phyloP scores from a whole-genome alignment of 2,329 filamentous ascomycete species.

The Bipolaris sorokiniana region DNA sequence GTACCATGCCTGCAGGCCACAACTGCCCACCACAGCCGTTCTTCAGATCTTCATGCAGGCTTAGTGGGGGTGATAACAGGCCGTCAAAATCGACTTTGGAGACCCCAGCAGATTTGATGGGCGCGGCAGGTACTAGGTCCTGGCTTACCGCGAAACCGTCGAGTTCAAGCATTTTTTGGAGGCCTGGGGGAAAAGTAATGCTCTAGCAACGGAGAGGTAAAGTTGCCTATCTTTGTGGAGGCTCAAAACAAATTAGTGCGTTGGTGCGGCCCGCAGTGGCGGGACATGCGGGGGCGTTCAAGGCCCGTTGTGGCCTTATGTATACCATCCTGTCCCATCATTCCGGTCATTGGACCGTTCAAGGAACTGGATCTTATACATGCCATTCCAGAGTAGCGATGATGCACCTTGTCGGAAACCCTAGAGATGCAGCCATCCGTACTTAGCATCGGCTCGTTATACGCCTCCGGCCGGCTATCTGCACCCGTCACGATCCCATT shows the following conservation, averaged over 20 bases:
- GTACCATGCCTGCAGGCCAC: constrained; percentile 91
- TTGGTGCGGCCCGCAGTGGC: constrained; percentile 3
- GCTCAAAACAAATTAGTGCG: constrained; percentile 11
- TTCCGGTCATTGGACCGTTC: not conserved
- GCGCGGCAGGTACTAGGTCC: constrained; percentile 62
- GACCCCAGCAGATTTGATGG: constrained; percentile 59
- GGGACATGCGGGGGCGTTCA: not conserved
- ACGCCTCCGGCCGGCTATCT: not conserved
- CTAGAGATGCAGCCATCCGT: not conserved
- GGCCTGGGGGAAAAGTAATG: not conserved
- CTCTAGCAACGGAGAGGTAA: not conserved
- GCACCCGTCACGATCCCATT: constrained; percentile 1
- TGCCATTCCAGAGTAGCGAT: not conserved
- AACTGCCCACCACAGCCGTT: constrained; percentile 91
- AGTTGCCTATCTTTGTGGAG: constrained; percentile 9
- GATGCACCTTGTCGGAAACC: not conserved
- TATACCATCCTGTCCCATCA: not conserved
- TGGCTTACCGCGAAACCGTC: constrained; percentile 55
- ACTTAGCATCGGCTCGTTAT: not conserved
- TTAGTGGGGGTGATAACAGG: constrained; percentile 71
- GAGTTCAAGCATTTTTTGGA: constrained; percentile 19
- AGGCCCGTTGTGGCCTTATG: not conserved
- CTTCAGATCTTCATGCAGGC: constrained; percentile 82
- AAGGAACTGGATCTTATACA: not conserved
- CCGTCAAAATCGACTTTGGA: constrained; percentile 71